A percentile compares a stretch with the other conserved stretches of the same genome.
Conservation (phyloP, 2,329 filamentous ascomycete genomes). For the Nigrospora osmanthi region DNA sequence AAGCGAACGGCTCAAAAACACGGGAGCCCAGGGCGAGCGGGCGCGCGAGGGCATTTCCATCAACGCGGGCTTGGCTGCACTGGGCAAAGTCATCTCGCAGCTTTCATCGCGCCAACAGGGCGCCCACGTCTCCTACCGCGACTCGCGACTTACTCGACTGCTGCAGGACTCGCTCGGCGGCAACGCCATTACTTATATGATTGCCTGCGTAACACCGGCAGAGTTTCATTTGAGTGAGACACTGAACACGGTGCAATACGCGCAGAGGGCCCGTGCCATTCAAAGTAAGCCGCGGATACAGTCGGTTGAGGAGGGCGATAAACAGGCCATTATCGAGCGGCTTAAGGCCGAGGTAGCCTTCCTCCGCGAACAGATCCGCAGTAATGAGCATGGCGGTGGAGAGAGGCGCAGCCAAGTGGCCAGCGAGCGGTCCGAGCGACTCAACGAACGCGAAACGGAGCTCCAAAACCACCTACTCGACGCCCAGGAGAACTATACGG, state of each 20-base stretch:
- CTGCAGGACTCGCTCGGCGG: conserved; percentile 95
- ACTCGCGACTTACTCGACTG: conserved; percentile 91
- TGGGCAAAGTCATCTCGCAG: conserved; percentile 98
- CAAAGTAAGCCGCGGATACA: conserved; percentile 97
- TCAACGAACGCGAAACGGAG: conserved; percentile 78
- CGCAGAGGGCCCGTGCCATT: conserved; percentile 89
- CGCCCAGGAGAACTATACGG: conserved; percentile 87
- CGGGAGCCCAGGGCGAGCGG: conserved; percentile 86
- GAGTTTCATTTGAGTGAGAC: conserved; percentile 98
- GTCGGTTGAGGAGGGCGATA: conserved; percentile 86
- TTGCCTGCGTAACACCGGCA: conserved; percentile 93
- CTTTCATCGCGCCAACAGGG: conserved; percentile 82
- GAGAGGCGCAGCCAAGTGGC: conserved; percentile 45
- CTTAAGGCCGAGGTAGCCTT: conserved; percentile 92
- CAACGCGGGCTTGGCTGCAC: conserved; percentile 87
- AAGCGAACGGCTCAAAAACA: conserved; percentile 95
- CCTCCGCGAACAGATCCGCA: conserved; percentile 85
- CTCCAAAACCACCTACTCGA: conserved; percentile 92
- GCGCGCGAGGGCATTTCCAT: conserved; percentile 97
- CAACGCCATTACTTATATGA: conserved; percentile 98
- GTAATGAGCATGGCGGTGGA: conserved; percentile 60
- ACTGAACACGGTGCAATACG: conserved; percentile 94
- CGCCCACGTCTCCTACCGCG: conserved; percentile 92
- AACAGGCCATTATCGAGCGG: conserved; percentile 86
- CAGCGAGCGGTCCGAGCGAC: conserved; percentile 69